These are phyloP conservation scores for Aspergillus sp. DNA, from an alignment of 2,329 filamentous ascomycete genomes.

Conservation along the genomic window DNA sequence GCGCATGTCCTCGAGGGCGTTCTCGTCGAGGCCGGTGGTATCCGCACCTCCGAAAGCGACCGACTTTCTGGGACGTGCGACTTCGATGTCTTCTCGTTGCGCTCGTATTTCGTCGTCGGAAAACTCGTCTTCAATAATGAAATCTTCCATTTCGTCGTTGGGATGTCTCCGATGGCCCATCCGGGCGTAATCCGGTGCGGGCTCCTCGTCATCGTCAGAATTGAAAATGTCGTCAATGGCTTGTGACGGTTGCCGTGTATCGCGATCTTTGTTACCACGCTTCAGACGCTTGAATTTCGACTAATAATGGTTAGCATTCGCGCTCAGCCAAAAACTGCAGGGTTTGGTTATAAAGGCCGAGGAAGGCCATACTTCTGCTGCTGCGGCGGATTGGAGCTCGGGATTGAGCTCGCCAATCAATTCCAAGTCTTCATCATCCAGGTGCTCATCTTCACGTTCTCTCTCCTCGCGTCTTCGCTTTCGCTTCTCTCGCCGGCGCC, in stretches of 20 bases:
- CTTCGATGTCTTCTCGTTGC: slow-evolving; percentile 83
- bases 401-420: slow-evolving; percentile 84
- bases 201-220: slow-evolving; percentile 83
- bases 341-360: neutral
- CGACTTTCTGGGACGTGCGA: slow-evolving; percentile 77
- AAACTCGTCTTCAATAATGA: slow-evolving; percentile 95
- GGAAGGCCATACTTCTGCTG: slow-evolving; percentile 67
- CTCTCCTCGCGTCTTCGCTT: slow-evolving; percentile 79
- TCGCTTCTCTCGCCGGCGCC: slow-evolving; percentile 66
- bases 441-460: slow-evolving; percentile 78
- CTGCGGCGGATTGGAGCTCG: slow-evolving; percentile 68
- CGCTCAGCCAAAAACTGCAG: slow-evolving; percentile 1
- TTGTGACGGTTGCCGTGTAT: slow-evolving; percentile 61
- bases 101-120: slow-evolving; percentile 79
- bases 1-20: slow-evolving; percentile 93
- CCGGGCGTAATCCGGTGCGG: slow-evolving; percentile 51
- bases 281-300: slow-evolving; percentile 96
- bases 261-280: slow-evolving; percentile 76
- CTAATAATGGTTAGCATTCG: slow-evolving; percentile 49
- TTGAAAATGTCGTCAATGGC: slow-evolving; percentile 93
- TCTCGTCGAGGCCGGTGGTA: slow-evolving; percentile 84
- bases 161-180: slow-evolving; percentile 59
- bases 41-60: slow-evolving; percentile 73
- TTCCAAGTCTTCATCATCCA: slow-evolving; percentile 96
- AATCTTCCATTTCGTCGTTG: slow-evolving; percentile 86